phyloP scores from a whole-genome alignment of 1,139 yeast genomes.

The Lodderomyces orthopsilosis region DNA sequence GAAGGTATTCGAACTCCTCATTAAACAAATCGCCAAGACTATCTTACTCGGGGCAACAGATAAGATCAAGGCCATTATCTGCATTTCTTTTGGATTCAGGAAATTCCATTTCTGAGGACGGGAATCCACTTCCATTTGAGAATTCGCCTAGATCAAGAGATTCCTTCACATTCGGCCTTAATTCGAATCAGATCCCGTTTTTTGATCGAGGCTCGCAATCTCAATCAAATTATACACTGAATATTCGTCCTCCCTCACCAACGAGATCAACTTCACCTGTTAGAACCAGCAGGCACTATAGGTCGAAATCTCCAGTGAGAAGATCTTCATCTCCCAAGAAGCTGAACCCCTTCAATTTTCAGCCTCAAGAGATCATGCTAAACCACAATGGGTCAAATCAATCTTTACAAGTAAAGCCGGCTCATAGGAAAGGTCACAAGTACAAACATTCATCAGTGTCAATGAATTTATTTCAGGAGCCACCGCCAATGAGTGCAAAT shows the following conservation, averaged over 20 bases:
- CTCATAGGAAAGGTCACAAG: conserved; percentile 90
- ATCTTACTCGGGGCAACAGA: conserved; percentile 16
- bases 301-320: conserved; percentile 34
- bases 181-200: conserved; percentile 3
- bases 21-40: conserved; percentile 23
- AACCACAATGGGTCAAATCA: conserved; percentile 25
- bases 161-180: conserved; percentile 12
- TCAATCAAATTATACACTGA: conserved; percentile 2
- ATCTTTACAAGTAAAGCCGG: conserved; percentile 45
- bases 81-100: conserved; percentile 32
- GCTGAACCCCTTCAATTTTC: conserved; percentile 41
- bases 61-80: conserved; percentile 36
- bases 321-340: conserved; percentile 31
- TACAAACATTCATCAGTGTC: conserved; percentile 97
- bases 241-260: conserved; percentile 27
- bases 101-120: conserved; percentile 32
- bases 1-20: conserved; percentile 25
- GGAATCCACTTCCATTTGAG: conserved; percentile 17
- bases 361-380: conserved; percentile 37
- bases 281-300: conserved; percentile 22
- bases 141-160: conserved; percentile 25
- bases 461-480: conserved; percentile 93
- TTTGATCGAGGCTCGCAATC: conserved; percentile 4
- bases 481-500: conserved; percentile 56
- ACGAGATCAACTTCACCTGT: conserved; percentile 34